Evolutionary conservation across 2,329 filamentous ascomycete species (phyloP).

Genomic region (Ophiosphaerella narmari): DNA sequence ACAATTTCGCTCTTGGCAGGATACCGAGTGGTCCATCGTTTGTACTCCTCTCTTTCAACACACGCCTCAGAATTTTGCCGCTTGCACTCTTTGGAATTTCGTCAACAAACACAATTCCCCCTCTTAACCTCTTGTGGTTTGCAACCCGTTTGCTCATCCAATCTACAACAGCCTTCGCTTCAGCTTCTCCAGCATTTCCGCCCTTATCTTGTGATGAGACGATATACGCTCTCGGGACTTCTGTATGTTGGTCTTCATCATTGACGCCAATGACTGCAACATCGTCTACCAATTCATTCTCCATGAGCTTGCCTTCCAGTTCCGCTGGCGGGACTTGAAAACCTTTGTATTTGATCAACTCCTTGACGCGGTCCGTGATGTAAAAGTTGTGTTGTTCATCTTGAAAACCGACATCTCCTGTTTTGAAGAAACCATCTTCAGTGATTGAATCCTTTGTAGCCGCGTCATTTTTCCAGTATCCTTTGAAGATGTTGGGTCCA

Average conservation of each 20-base stretch:
- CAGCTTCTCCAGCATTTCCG: constrained; percentile 11
- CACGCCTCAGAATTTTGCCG: constrained; percentile 52
- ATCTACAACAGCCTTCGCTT: constrained; percentile 18
- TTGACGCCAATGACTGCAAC: constrained; percentile 34
- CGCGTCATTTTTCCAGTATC: constrained; percentile 74
- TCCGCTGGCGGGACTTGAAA: constrained; percentile 38
- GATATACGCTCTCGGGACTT: constrained; percentile 37
- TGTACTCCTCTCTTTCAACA: constrained; percentile 27
- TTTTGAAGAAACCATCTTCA: constrained; percentile 64
- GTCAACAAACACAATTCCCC: constrained; percentile 49
- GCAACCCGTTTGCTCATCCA: constrained; percentile 32
- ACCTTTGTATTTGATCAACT: constrained; percentile 40
- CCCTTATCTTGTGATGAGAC: constrained; percentile 17
- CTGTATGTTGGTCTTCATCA: constrained; percentile 30
- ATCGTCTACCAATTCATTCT: constrained; percentile 29
- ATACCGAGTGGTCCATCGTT: constrained; percentile 22
- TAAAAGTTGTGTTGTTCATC: constrained; percentile 34
- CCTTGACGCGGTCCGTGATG: constrained; percentile 38
- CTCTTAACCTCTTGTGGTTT: constrained; percentile 34
- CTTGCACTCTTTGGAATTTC: constrained; percentile 54
- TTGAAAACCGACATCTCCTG: constrained; percentile 35
- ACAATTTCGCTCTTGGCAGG: constrained; percentile 17
- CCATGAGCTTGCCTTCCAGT: constrained; percentile 34
- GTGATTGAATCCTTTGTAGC: constrained; percentile 72
- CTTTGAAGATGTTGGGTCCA: constrained; percentile 78